Base-by-base conservation (phyloP, 257 asterid genomes). In the Plantago ovata region DNA sequence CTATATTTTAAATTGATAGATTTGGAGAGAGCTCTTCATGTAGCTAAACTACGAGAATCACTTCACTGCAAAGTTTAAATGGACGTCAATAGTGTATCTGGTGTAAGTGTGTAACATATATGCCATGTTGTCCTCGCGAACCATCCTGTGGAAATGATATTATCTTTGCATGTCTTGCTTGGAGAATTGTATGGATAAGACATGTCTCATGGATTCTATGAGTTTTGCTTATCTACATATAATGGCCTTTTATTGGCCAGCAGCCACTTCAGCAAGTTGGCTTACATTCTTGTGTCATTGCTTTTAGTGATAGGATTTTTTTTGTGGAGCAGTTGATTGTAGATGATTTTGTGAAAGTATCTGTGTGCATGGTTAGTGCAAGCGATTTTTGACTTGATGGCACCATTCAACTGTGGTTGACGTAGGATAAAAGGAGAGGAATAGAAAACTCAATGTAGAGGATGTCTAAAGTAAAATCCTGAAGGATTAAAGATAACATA, bases 221-320 rank as follows among this genome's bases (percentile, higher is more conserved):
- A 45, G 8, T 45, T 45, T 45, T 15, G 0, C 9, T 45, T 18
- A 45, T 9, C 1, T n/a, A 20, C n/a, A n/a, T n/a, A n/a, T n/a
- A 10, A n/a, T 45, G 3, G 51, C n/a, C 16, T 7, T n/a, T 45
- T 49, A 18, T 49, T 18, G 14, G 19, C 53, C 19, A 16, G 4
- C 23, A 9, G 3, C 24, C 6, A 9, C 11, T 56, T 9, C 38
- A 18, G 1, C 41, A 19, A 7, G 11, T 12, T 13, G 13, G 3
- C 15, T 12, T 39, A 3, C 19, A n/a, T 10, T 18, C 33, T 3
- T 10, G 33, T 14, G 3, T 32, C 20, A 8, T 9, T 46, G 36
- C 36, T 53, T 45, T 28, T 24, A 13, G 19, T 22, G 10, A 13
- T 51, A 21, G 57, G 58, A 57, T 44, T 53, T 63, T 44, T 43